Evolutionary conservation across 1,139 yeast species (phyloP), one percentile per base, ranked within the genome.

Genomic region (Suhomyces taliae): DNA sequence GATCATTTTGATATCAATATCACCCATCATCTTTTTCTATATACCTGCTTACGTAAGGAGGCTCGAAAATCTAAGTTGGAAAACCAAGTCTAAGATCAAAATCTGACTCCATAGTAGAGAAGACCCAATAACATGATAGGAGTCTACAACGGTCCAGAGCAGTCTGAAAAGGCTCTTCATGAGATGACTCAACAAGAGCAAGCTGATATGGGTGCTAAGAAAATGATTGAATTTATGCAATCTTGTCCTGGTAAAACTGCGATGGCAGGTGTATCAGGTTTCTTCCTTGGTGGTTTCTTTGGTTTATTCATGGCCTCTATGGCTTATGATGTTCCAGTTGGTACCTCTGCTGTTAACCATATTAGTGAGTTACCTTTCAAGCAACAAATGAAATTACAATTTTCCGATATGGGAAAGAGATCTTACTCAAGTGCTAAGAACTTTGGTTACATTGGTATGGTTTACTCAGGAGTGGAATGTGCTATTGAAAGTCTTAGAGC

Each of bases 231-330:
- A 45, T 81, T 87, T 67, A 89, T 90, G 91, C 85, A 86, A 54
- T 88, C 96, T 14, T 93, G 99, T 70, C 97, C 98, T 0, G 98
- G 98, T 24, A 93, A 93, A 66, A 82, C 97, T 0, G 83, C 78
- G 34, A 83, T 91, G 76, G 88, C 97, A 14, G 98, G 97, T 51
- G 97, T 85, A 19, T 85, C 96, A 14, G 99, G 99, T 39, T 93
- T 90, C 69, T 93, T 86, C 36, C 81, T 93, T 40, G 99, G 99
- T 70, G 99, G 97, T 54, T 88, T 91, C 53, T 90, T 93, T 65
- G 98, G 99, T 52, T 73, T 93, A 45, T 91, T 93, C 71, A 93
- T 93, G 98, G 97, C 98, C 4, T 86, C 96, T 41, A 85, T 84
- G 87, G 83, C 90, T 1, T 87, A 87, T 61, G 96, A 88, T 67